Evolutionary conservation across 108 stramenopile species (phyloP).

Genomic region (Fragilariopsis cylindrus): DNA sequence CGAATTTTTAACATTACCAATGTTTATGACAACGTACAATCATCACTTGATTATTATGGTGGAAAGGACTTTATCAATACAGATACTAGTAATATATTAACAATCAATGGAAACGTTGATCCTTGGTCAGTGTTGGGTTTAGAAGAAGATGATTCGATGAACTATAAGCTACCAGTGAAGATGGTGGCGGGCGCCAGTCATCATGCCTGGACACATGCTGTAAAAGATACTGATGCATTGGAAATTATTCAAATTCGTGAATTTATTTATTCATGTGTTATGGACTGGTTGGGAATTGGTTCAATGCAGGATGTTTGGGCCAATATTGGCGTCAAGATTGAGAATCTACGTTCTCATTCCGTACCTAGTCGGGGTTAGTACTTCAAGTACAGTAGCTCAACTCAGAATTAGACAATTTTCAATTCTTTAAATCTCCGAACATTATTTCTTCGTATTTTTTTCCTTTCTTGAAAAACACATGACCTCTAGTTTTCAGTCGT

Average conservation of each 20-base stretch:
- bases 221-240: conserved; percentile 51
- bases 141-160: conserved; percentile 11
- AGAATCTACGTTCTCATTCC: background rate
- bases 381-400: background rate
- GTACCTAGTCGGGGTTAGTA: too few relatives aligned
- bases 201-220: conserved; percentile 86
- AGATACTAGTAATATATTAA: conserved; percentile 62
- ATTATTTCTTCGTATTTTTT: background rate
- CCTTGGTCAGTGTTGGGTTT: conserved; percentile 90
- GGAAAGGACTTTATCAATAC: conserved; percentile 54
- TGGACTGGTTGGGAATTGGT: conserved; percentile 51
- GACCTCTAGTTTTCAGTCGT: too few relatives aligned
- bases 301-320: background rate
- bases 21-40: conserved; percentile 60
- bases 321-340: background rate
- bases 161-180: conserved; percentile 33
- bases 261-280: conserved; percentile 56
- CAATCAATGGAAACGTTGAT: conserved; percentile 91
- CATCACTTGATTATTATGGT: conserved; percentile 76
- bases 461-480: background rate
- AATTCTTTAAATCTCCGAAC: background rate
- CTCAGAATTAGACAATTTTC: background rate
- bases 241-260: conserved; percentile 51
- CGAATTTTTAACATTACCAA: conserved; percentile 64
- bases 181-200: conserved; percentile 75